Evolutionary conservation across 2,329 filamentous ascomycete genomes (phyloP).

Genomic region (Stachybotrys chartarum): DNA sequence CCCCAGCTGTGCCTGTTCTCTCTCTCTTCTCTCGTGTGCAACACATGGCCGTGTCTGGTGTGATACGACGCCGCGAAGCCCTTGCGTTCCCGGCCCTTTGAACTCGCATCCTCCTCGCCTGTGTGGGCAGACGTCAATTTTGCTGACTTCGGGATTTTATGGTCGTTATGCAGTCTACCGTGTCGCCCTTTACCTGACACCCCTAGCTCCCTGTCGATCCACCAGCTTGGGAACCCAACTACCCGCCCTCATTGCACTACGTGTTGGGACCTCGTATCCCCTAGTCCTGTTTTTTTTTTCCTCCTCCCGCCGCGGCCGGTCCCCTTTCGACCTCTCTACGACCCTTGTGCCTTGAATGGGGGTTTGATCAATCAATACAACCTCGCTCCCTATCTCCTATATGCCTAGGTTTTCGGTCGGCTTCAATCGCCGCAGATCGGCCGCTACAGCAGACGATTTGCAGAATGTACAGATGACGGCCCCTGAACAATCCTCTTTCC

Average conservation of each 20-base stretch:
- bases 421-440: conserved; percentile 54
- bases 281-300: conserved; percentile 3
- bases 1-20: not conserved
- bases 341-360: not conserved
- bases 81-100: not conserved
- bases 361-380: not conserved
- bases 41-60: not conserved
- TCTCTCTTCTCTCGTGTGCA: not conserved
- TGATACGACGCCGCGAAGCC: not conserved
- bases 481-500: conserved; percentile 45
- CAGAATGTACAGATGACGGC: conserved; percentile 40
- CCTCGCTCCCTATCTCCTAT: conserved; percentile 19
- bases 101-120: not conserved
- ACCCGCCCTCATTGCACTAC: conserved; percentile 11
- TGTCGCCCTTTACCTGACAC: not conserved
- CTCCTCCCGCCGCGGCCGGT: not conserved
- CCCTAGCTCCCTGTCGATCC: conserved; percentile 5
- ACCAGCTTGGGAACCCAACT: conserved; percentile 7
- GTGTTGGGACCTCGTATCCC: conserved; percentile 9
- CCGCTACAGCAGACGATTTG: conserved; percentile 45
- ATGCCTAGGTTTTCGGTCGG: conserved; percentile 58
- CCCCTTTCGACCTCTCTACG: not conserved
- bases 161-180: not conserved
- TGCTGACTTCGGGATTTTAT: not conserved
- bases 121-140: not conserved